Evolutionary conservation across 352 stramenopile genomes (phyloP), one percentile per base, ranked within the genome.

Genomic region (Phytophthora hybrid): DNA sequence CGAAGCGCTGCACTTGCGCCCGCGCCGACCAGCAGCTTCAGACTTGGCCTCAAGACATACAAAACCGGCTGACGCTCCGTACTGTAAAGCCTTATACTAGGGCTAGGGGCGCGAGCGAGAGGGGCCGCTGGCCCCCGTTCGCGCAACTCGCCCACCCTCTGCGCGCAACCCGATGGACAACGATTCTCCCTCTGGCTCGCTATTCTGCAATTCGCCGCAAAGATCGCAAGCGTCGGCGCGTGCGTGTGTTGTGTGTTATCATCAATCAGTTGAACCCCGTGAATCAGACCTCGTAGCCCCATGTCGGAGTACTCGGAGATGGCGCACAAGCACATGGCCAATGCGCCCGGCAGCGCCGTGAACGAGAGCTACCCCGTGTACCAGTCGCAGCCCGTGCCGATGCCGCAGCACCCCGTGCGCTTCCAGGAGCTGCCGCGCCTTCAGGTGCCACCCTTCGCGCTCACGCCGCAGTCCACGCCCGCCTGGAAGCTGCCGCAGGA

Each of bases 341-440:
- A 80, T 63, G 70, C 53, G 13, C 63, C 63, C 21, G 65, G 70
- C 31, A 74, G 46, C 65, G 59, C 69, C 31, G 66, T 76, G 13
- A 80, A 76, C 55, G 65, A 79, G 26, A 62, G 56, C 37, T 83
- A 83, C 56, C 69, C 66, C 0, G 59, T 58, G 10, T 71, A 74
- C 53, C 63, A 69, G 65, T 46, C 53, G 34, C 73, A 71, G 34
- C 62, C 63, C 54, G 47, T 68, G 67, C 71, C 73, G 14, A 23
- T 58, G 51, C 64, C 47, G n/a, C 69, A 71, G 31, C 53, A 73
- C 18, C 63, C 73, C 23, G 59, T 78, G 52, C 74, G 73, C 52
- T 86, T 88, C 80, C 81, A 90, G 71, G 85, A 92, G 77, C 82
- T 92, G n/a, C 85, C 85, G 14, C 78, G 85, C 4, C 72, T 92